These are phyloP conservation scores for Phytophthora tubulina DNA, from an alignment of 352 stramenopile species.

Conservation along the genomic window DNA sequence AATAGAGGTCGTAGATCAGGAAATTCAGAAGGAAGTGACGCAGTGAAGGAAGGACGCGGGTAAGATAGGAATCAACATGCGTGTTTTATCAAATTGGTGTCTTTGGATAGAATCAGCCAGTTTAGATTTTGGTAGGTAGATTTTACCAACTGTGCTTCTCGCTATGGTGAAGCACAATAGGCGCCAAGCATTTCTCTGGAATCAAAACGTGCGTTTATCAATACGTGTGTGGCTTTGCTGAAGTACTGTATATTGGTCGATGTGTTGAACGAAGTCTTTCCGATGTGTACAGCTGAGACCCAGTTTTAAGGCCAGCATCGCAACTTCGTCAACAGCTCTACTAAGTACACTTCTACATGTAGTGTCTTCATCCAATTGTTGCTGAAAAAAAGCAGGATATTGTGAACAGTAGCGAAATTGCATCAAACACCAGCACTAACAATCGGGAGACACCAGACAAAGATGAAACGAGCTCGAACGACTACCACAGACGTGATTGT, in stretches of 20 bases:
- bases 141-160: too few relatives aligned
- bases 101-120: too few relatives aligned
- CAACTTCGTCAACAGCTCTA: too few relatives aligned
- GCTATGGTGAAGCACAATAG: too few relatives aligned
- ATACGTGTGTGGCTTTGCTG: too few relatives aligned
- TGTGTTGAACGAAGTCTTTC: not conserved
- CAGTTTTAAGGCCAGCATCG: too few relatives aligned
- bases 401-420: not conserved
- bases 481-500: not conserved
- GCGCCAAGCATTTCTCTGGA: too few relatives aligned
- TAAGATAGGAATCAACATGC: constrained; percentile 37
- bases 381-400: not conserved
- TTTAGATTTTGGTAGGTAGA: too few relatives aligned
- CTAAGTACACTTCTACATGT: too few relatives aligned
- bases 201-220: too few relatives aligned
- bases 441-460: not conserved
- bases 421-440: not conserved
- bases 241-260: too few relatives aligned
- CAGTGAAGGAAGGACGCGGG: constrained; percentile 1
- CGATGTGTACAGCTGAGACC: not conserved
- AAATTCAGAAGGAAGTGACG: not conserved
- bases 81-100: constrained; percentile 21
- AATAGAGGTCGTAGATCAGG: constrained; percentile 46
- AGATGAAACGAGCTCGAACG: not conserved
- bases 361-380: too few relatives aligned